Conservation (phyloP, 176 grass and related monocot genomes). For the Avena sativa region DNA sequence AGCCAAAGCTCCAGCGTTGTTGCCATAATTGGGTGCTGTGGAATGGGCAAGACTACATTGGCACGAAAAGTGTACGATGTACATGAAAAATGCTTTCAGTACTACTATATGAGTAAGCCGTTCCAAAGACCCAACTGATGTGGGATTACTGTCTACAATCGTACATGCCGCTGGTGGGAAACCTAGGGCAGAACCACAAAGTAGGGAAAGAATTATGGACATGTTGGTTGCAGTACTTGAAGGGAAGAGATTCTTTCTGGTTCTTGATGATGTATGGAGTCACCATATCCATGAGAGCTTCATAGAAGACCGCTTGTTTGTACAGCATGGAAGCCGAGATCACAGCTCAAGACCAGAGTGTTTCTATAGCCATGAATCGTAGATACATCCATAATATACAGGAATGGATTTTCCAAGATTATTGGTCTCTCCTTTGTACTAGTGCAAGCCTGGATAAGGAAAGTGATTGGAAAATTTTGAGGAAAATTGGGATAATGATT, state of each 20-base stretch:
- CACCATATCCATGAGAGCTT: conserved; percentile 25
- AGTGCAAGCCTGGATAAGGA: conserved; percentile 7
- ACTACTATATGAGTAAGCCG: conserved; percentile 31
- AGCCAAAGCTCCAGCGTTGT: background rate
- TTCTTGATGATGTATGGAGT: conserved; percentile 46
- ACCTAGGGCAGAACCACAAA: background rate
- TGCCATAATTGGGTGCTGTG: conserved; percentile 31
- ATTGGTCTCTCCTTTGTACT: conserved; percentile 39
- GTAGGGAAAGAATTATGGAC: conserved; percentile 2
- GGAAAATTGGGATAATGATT: conserved; percentile 32
- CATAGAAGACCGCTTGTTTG: background rate
- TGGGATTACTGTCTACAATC: conserved; percentile 16
- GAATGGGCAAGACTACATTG: conserved; percentile 47
- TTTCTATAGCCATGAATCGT: background rate
- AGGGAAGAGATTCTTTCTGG: conserved; percentile 48
- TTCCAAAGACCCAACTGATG: conserved; percentile 15
- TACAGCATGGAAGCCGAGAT: conserved; percentile 39
- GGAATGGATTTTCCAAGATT: conserved; percentile 17
- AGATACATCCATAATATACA: conserved; percentile 15
- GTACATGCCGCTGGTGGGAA: conserved; percentile 15
- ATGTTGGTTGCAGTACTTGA: conserved; percentile 32
- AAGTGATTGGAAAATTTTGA: background rate
- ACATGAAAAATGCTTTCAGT: conserved; percentile 32
- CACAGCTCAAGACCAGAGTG: conserved; percentile 21
- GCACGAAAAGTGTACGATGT: conserved; percentile 31